phyloP scores from a whole-genome alignment of 495 filamentous ascomycete species.

The Lasiosphaeria ovina region DNA sequence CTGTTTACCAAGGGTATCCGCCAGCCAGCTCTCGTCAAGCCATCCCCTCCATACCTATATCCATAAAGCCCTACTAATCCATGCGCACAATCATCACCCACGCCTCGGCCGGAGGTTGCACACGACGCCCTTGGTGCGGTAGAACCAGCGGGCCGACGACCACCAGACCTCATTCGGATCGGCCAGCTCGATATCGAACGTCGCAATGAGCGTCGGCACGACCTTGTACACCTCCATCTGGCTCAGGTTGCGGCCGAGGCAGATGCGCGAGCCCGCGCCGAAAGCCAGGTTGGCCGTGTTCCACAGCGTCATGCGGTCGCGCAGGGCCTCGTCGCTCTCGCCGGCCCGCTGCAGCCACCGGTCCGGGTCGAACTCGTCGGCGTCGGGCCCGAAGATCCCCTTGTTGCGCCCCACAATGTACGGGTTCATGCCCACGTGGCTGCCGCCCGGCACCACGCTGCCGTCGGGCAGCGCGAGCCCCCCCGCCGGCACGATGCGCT shows the following conservation, averaged over 20 bases:
- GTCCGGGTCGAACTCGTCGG: slow-evolving; percentile 53
- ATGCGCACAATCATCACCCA: not conserved
- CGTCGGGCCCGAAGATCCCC: slow-evolving; percentile 48
- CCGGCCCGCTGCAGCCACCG: slow-evolving; percentile 36
- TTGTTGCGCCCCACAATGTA: slow-evolving; percentile 38
- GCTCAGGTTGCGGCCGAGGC: slow-evolving; percentile 63
- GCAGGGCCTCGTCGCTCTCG: slow-evolving; percentile 24
- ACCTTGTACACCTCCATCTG: slow-evolving; percentile 66
- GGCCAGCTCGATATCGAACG: slow-evolving; percentile 42
- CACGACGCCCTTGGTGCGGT: slow-evolving; percentile 18
- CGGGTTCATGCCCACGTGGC: slow-evolving; percentile 32
- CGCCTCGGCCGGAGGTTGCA: slow-evolving; percentile 17
- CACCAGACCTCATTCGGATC: slow-evolving; percentile 24
- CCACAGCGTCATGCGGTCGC: slow-evolving; percentile 22
- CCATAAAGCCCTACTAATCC: no score
- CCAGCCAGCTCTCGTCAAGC: no score
- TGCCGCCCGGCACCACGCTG: slow-evolving; percentile 50
- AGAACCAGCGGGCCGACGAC: slow-evolving; percentile 24
- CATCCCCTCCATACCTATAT: no score
- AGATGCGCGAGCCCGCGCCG: slow-evolving; percentile 60
- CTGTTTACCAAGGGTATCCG: no score
- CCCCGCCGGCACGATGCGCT: slow-evolving; percentile 55
- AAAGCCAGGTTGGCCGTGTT: slow-evolving; percentile 44
- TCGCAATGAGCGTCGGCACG: slow-evolving; percentile 57
- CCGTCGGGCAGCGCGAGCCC: slow-evolving; percentile 54